Conservation (phyloP, 805 yeast species). For the Candida dendrica region DNA sequence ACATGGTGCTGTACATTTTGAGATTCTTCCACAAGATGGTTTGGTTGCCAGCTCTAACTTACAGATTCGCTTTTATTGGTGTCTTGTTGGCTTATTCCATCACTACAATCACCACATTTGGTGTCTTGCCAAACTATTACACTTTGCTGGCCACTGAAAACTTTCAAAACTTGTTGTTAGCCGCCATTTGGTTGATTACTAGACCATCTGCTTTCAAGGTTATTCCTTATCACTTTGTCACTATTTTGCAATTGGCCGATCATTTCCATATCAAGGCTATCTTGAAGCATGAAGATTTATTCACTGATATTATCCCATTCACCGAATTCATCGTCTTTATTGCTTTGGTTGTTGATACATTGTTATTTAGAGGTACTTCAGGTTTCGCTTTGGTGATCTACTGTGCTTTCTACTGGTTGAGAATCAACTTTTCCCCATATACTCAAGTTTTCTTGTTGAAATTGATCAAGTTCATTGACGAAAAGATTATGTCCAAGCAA, state of each 20-base stretch:
- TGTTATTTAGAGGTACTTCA: constrained; percentile 54
- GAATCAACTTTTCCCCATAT: constrained; percentile 47
- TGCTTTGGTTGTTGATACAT: constrained; percentile 50
- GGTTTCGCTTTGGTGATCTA: constrained; percentile 62
- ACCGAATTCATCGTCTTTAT: constrained; percentile 51
- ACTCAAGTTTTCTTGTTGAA: constrained; percentile 28
- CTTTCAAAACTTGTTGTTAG: constrained; percentile 59
- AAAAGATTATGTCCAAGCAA: constrained; percentile 25
- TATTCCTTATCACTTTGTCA: constrained; percentile 49
- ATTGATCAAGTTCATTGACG: constrained; percentile 22
- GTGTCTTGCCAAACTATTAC: constrained; percentile 53
- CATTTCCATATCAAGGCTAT: constrained; percentile 34
- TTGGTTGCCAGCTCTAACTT: constrained; percentile 42
- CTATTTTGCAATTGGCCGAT: constrained; percentile 48
- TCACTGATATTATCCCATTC: constrained; percentile 47
- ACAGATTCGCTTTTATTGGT: constrained; percentile 52
- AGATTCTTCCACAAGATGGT: constrained; percentile 25
- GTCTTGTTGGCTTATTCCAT: constrained; percentile 43
- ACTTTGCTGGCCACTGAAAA: constrained; percentile 67
- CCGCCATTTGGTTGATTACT: constrained; percentile 53
- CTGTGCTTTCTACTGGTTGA: constrained; percentile 59
- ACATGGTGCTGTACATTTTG: constrained; percentile 24
- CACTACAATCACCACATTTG: constrained; percentile 53
- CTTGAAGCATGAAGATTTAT: constrained; percentile 26
- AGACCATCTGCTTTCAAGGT: constrained; percentile 61